Base-by-base conservation (phyloP, 768 basidiomycete genomes). In the Inosperma sp. region DNA sequence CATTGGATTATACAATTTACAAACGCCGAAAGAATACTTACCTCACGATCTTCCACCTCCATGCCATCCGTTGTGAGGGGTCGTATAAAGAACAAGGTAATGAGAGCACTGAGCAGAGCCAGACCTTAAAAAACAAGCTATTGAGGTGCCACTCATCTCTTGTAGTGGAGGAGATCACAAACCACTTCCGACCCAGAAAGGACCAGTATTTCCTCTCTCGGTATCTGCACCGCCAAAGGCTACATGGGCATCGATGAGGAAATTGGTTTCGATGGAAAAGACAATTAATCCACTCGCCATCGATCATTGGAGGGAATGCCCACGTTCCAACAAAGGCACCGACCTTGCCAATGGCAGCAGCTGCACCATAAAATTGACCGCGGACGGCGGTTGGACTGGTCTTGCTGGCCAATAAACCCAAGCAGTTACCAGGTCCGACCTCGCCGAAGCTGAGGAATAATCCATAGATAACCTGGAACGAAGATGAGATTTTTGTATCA, bases 391-490 rank as follows among this genome's bases (percentile, higher is more conserved):
- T 95, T 0, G 93, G 91, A 58, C 86, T 83, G 2, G 78, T 79
- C 71, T 97, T 96, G 51, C 83, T 76, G 7, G 93, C 93, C 56
- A 95, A 76, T 13, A 97, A 73, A 55, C 91, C 92, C 39, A 92
- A 73, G 56, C 82, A 85, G 68, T 94, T 92, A 31, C 93, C 93
- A 5, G 93, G 90, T 25, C 88, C 90, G 22, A 92, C 71, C 70
- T 95, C 93, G 40, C 93, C 94, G 49, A 93, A 85, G 60, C 81
- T 83, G 59, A 94, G 63, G 79, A 96, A 96, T 42, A 96, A 81
- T 12, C 93, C 94, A 59, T 96, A 95, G 7, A 96, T 71, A 27
- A 94, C 82, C 80, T 83, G 31, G 6, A 6, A n/a, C 5, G 49
- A 33, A 17, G 33, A 7, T 42, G 31, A 42, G 27, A 37, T 35